These are phyloP conservation scores for Metarhizium anisopliae DNA, from an alignment of 2,329 filamentous ascomycete genomes.

Conservation along the genomic window DNA sequence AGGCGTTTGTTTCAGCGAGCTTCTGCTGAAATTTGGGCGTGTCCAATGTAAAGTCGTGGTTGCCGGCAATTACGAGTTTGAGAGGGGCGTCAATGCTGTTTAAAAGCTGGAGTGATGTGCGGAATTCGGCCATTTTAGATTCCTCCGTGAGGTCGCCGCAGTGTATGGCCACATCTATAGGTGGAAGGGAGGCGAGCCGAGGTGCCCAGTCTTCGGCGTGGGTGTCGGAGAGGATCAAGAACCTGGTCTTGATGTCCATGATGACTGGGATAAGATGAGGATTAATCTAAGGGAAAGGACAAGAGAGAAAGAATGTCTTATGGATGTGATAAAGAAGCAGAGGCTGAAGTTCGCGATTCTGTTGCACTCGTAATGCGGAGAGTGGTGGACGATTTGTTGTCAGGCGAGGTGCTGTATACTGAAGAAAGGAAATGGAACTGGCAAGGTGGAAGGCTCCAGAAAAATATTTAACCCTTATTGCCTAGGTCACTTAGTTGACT, in stretches of 20 bases:
- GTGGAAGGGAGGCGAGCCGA: not conserved
- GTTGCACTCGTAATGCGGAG: too few species aligned
- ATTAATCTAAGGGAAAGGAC: too few species aligned
- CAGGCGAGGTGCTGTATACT: too few species aligned
- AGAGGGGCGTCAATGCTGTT: conserved; percentile 26
- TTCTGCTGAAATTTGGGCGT: conserved; percentile 22
- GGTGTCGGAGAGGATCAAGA: not conserved
- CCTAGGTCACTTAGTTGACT: too few species aligned
- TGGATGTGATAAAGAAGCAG: too few species aligned
- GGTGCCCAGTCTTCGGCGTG: not conserved
- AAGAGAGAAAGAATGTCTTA: too few species aligned
- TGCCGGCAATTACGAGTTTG: conserved; percentile 42
- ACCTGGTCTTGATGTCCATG: not conserved
- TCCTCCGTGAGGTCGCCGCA: conserved; percentile 39
- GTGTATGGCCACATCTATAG: conserved; percentile 35
- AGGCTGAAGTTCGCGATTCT: too few species aligned
- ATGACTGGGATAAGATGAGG: too few species aligned
- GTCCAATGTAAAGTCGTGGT: conserved; percentile 40
- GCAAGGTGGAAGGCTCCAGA: too few species aligned
- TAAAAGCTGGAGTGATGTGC: conserved; percentile 27
- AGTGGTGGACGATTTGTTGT: too few species aligned
- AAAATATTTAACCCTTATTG: too few species aligned
- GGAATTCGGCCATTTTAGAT: conserved; percentile 32
- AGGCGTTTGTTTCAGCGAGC: conserved; percentile 9
- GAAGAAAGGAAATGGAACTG: too few species aligned